Evolutionary conservation across 108 stramenopile species (phyloP).

Genomic region (Epithemia pelagica): DNA sequence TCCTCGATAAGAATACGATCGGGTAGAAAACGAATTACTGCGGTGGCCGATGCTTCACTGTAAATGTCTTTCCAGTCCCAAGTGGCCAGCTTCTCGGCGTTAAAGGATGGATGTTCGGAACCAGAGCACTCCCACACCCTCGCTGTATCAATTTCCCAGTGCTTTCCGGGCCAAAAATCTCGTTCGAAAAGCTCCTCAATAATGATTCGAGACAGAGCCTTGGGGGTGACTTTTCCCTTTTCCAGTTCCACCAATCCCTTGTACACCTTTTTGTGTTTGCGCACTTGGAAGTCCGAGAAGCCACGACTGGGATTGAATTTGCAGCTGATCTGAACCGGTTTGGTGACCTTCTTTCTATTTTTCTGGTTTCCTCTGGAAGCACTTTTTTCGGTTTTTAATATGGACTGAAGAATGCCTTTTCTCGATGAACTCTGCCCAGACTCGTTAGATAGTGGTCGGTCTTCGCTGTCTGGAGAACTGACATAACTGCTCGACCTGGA

Average conservation of each 20-base stretch:
- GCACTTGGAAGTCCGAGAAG: not conserved
- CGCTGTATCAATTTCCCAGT: not conserved
- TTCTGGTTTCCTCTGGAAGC: not conserved
- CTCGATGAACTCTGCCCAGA: not conserved
- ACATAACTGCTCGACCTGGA: not conserved
- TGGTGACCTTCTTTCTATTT: not conserved
- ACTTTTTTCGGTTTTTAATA: not conserved
- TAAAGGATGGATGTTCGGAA: not conserved
- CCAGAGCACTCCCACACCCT: not conserved
- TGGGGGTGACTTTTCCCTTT: not conserved
- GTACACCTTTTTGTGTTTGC: not conserved
- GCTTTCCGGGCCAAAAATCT: not conserved
- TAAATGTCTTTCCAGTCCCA: slow-evolving; percentile 1
- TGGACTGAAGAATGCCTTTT: not conserved
- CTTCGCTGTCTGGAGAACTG: not conserved
- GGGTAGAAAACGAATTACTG: not conserved
- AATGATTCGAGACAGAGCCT: not conserved
- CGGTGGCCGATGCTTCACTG: not conserved
- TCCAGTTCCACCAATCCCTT: not conserved
- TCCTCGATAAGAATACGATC: not conserved
- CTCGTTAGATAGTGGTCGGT: not conserved
- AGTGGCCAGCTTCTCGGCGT: not conserved
- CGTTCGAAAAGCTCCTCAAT: not conserved
- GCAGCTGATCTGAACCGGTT: not conserved
- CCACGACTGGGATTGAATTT: not conserved